Base-by-base conservation (phyloP, 2,329 filamentous ascomycete species). In the Penicillium freii region DNA sequence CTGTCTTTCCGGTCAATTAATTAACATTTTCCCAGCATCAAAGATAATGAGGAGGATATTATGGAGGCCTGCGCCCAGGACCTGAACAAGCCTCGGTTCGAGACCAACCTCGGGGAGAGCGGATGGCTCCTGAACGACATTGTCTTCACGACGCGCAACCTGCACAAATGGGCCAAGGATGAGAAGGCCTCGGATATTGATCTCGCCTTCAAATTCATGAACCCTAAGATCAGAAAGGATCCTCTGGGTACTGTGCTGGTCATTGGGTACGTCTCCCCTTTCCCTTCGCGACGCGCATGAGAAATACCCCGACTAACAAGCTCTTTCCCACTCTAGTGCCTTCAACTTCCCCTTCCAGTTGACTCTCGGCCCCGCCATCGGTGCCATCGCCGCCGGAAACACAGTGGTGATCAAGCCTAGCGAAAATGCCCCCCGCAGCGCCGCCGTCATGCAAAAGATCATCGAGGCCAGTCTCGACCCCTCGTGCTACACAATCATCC, bases 301-400 rank as follows among this genome's bases (percentile, higher is more conserved):
- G 17, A 42, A 36, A 19, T n/a, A 29, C 15, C 11, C n/a, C 17
- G 19, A 25, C 52, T 57, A 54, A 60, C 49, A 21, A 9, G 2
- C 23, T n/a, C 34, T 25, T 17, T 29, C 33, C 36, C 59, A 47
- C 21, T 33, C 49, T 57, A 86, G 85, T 56, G 87, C 94, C 43
- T 97, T 91, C 84, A 99, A 99, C 80, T 96, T 92, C 74, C 94
- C 94, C 51, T 80, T 96, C 73, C 87, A 92, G 76, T 82, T 97
- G 43, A 86, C 87, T 38, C 73, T 97, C 40, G 83, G 85, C 1
- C 92, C 93, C 2, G 75, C 96, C 59, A 84, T 96, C 61, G 94
- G 93, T 57, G 94, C 93, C 68, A 96, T 99, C 67, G 87, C 90
- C 43, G 93, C 91, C 9, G 94, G 94, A 51, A 97, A 94, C 75